Base-by-base conservation (phyloP, 768 basidiomycete genomes). In the Suillus decipiens region DNA sequence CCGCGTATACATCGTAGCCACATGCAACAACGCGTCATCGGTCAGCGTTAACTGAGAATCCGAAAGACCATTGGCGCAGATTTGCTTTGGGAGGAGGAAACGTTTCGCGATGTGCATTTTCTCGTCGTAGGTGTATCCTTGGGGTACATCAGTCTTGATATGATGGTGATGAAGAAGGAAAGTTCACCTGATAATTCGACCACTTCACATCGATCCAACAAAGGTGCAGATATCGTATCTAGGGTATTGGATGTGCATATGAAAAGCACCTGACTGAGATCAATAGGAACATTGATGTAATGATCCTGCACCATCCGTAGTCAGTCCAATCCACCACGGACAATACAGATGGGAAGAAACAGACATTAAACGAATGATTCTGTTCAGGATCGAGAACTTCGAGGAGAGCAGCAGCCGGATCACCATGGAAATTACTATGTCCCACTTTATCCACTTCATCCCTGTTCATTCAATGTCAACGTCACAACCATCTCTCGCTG, bases 301-400 rank as follows among this genome's bases (percentile, higher is more conserved):
- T 97, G 95, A 74, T 97, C 95, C 86, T 93, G 69, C 36, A 73
- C 4, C 22, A 43, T 1, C 15, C 67, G 45, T 55, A 22, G 47
- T 19, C 19, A 56, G 41, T 22, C 10, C 17, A 19, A 22, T 28
- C 19, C 17, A 34, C 14, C 15, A 11, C 11, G 31, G 62, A 36
- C 53, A 48, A 48, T 48, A 48, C 12, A 1, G 4, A 31, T 5
- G 9, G 8, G 14, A 37, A 59, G 19, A 47, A 31, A 74, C 84
- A 64, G 59, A 88, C 90, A 71, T 89, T 91, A 71, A 93, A 93
- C 0, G 86, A 82, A 70, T 90, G 84, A 65, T 95, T 96, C 75
- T 96, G 94, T 72, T 97, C 96, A 0, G 96, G 96, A 72, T 97
- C 96, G 59, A 98, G 81, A 0, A 96, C 94, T 70, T 98, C 95